phyloP scores from a whole-genome alignment of 2,329 filamentous ascomycete species.

The Sclerotinia subarctica region DNA sequence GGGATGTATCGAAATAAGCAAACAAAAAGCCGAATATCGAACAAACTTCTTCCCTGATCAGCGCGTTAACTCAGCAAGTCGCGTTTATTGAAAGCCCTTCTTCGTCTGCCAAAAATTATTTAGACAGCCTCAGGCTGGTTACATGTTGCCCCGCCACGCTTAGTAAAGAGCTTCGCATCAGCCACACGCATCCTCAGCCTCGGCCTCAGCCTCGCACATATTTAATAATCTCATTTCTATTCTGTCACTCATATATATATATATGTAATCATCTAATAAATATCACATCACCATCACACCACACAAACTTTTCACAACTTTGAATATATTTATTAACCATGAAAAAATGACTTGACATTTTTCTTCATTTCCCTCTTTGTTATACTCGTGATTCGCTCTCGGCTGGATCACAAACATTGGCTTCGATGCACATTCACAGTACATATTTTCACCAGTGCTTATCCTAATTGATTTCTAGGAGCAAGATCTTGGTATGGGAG shows the following conservation, averaged over 20 bases:
- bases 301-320: too few relatives aligned
- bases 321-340: too few relatives aligned
- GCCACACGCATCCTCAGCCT: neutral
- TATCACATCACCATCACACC: too few relatives aligned
- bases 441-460: neutral
- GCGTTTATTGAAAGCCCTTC: slow-evolving; percentile 28
- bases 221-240: neutral
- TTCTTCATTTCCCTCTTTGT: neutral
- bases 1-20: slow-evolving; percentile 13
- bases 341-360: neutral
- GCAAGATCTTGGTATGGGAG: neutral
- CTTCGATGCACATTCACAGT: neutral
- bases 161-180: slow-evolving; percentile 3
- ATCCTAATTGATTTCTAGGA: neutral
- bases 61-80: slow-evolving; percentile 28
- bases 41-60: slow-evolving; percentile 22
- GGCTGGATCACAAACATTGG: neutral
- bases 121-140: slow-evolving; percentile 10
- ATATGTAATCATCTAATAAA: too few relatives aligned
- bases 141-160: neutral
- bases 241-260: neutral
- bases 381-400: too few relatives aligned
- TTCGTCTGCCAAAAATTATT: slow-evolving; percentile 25
- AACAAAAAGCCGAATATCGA: neutral
- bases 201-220: neutral